phyloP scores from a whole-genome alignment of 1,284 basidiomycete genomes.

The Leccinum insolens region DNA sequence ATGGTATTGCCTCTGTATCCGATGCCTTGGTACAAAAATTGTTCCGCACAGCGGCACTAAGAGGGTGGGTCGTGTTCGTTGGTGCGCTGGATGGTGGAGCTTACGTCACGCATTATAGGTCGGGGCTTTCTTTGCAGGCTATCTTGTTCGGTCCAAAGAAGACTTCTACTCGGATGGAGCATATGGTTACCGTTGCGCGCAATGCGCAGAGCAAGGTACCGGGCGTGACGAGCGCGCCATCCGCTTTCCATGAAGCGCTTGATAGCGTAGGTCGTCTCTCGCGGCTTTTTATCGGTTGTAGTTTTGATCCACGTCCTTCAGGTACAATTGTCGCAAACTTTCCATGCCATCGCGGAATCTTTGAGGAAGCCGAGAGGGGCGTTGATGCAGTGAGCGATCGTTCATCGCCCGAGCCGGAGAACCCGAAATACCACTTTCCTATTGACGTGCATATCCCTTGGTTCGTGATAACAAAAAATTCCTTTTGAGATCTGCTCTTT shows the following conservation, averaged over 20 bases:
- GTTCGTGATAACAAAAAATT: background rate
- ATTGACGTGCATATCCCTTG: background rate
- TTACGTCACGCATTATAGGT: constrained; percentile 36
- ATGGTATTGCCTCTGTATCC: constrained; percentile 44
- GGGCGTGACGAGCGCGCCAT: constrained; percentile 37
- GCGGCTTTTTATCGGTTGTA: fast-evolving
- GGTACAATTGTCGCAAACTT: constrained; percentile 58
- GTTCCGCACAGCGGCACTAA: constrained; percentile 42
- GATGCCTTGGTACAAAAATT: constrained; percentile 44
- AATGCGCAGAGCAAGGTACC: constrained; percentile 46
- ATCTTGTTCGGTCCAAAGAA: constrained; percentile 54
- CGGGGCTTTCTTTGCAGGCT: constrained; percentile 58
- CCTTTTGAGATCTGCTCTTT: background rate
- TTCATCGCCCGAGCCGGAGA: background rate
- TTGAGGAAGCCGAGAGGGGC: constrained; percentile 55
- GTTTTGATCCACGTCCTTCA: constrained; percentile 24
- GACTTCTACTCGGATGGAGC: constrained; percentile 36
- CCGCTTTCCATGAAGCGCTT: constrained; percentile 54
- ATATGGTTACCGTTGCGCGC: constrained; percentile 54
- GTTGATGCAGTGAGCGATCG: constrained; percentile 35
- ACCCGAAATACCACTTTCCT: background rate
- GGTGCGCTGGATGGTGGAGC: background rate
- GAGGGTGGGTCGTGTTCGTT: constrained; percentile 41
- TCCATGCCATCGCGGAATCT: constrained; percentile 61
- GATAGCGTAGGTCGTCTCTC: constrained; percentile 45